Percentiles rank a stretch among this genome's conserved stretches.
Evolutionary conservation across 768 basidiomycete genomes (phyloP).

Genomic region (Boletus barrowsii): DNA sequence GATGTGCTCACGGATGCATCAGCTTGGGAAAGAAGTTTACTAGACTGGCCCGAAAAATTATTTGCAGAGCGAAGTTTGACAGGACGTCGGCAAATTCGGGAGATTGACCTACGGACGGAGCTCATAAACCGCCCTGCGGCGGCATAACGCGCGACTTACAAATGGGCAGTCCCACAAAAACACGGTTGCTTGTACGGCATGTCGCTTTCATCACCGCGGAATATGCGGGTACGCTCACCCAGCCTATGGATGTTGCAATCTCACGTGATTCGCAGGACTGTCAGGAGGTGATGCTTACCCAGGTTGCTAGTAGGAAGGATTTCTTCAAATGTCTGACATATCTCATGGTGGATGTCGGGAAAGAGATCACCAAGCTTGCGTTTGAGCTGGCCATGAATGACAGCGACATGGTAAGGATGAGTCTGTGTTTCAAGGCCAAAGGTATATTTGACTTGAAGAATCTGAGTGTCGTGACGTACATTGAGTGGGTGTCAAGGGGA

Average conservation of each 20-base stretch:
- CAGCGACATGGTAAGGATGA: constrained; percentile 36
- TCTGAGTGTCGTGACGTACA: constrained; percentile 24
- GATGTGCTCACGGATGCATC: constrained; percentile 31
- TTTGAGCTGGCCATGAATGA: constrained; percentile 32
- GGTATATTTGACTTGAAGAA: constrained; percentile 38
- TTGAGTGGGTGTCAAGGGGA: not conserved
- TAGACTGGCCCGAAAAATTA: constrained; percentile 30
- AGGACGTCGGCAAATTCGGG: constrained; percentile 35
- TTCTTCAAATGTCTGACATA: constrained; percentile 30
- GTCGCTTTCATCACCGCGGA: constrained; percentile 31
- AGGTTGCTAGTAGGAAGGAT: constrained; percentile 20
- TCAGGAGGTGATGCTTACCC: constrained; percentile 15
- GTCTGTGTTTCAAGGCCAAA: constrained; percentile 34
- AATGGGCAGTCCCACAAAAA: constrained; percentile 39
- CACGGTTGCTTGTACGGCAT: constrained; percentile 39
- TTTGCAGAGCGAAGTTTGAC: constrained; percentile 34
- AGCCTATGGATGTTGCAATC: constrained; percentile 21
- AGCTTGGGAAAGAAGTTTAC: constrained; percentile 35
- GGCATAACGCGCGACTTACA: constrained; percentile 27
- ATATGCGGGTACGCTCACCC: constrained; percentile 28
- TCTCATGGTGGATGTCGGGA: constrained; percentile 34
- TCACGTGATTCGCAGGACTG: constrained; percentile 10
- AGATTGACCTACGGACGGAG: constrained; percentile 31
- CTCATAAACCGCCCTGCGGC: constrained; percentile 5
- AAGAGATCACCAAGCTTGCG: constrained; percentile 34